Base-by-base conservation (phyloP, 768 basidiomycete genomes). In the Serendipita sp. region DNA sequence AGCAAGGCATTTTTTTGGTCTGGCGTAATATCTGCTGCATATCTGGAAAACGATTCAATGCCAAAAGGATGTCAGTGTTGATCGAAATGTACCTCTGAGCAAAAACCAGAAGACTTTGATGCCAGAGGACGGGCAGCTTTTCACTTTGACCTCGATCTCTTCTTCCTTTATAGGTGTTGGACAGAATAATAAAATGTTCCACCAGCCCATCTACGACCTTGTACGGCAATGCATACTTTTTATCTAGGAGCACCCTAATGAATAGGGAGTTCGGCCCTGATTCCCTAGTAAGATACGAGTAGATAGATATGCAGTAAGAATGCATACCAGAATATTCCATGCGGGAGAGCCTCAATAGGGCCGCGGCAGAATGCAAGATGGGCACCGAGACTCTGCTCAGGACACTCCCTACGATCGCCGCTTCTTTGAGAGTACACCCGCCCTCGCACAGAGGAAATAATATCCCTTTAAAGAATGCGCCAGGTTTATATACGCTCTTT, bases 1-100 rank as follows among this genome's bases (percentile, higher is more conserved):
- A 97, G 76, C n/a, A 99, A 76, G 0, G 95, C 92, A 72, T 97
- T 92, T 73, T 98, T 98, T 71, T 99, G 96, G 72, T 99, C 95
- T 1, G 90, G 89, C 0, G 95, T 95, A 70, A 99, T 73, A 75
- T 98, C 94, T 16, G 88, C 84, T 3, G 92, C 88, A 75, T 97
- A 99, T 71, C 94, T 96, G 70, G 24, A 24, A 46, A 35, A 35
- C 5, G 41, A 24, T 24, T 24, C 24, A 24, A 24, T 24, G 24
- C 24, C 24, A 24, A 24, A 24, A 24, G 24, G 24, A 53, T 37
- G 8, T 30, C 2, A 1, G 45, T 15, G 16, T 32, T 38, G 11
- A 68, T 10, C 54, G 24, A 56, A 66, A 73, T 74, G 70, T 48
- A 92, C 93, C 95, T 79, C 75, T 99, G 96, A 45, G 83, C 85